A percentile compares a stretch with the other conserved stretches of the same genome.
Conservation (phyloP, 305 asterid species). For the Fraxinus latifolia region DNA sequence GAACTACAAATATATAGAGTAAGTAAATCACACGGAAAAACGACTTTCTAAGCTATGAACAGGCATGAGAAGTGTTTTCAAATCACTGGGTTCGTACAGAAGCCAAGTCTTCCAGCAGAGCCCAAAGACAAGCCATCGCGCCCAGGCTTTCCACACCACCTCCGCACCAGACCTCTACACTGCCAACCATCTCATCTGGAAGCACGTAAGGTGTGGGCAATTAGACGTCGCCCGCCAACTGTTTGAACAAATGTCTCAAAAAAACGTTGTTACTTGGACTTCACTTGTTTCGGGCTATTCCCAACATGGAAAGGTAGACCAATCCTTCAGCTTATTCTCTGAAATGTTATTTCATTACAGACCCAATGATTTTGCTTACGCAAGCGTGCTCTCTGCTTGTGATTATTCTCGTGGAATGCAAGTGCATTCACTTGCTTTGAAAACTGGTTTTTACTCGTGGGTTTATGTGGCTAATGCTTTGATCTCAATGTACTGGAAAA, state of each 20-base stretch:
- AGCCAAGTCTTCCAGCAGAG: background rate
- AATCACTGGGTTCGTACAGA: background rate
- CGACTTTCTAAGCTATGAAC: background rate
- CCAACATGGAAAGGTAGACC: constrained; percentile 38
- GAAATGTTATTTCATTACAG: constrained; percentile 42
- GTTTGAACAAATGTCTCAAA: constrained; percentile 61
- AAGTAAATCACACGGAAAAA: background rate
- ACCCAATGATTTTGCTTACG: constrained; percentile 77
- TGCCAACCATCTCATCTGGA: constrained; percentile 47
- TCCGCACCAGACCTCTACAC: constrained; percentile 33
- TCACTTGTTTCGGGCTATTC: constrained; percentile 71
- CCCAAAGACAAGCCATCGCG: constrained; percentile 20
- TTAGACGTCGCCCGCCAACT: constrained; percentile 39
- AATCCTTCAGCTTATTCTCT: constrained; percentile 50
- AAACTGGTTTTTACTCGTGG: constrained; percentile 56
- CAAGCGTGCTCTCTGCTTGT: constrained; percentile 67
- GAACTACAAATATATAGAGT: background rate
- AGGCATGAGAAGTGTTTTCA: constrained; percentile 19
- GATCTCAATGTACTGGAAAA: constrained; percentile 65
- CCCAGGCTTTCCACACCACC: constrained; percentile 25
- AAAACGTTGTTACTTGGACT: constrained; percentile 71
- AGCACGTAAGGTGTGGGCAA: constrained; percentile 53
- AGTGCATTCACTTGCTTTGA: constrained; percentile 56
- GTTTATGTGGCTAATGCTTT: constrained; percentile 77
- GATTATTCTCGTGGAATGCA: constrained; percentile 59